A percentile compares a stretch with the other conserved stretches of the same genome.
Conservation (phyloP, 495 filamentous ascomycete species). For the Penicillium pulvis region DNA sequence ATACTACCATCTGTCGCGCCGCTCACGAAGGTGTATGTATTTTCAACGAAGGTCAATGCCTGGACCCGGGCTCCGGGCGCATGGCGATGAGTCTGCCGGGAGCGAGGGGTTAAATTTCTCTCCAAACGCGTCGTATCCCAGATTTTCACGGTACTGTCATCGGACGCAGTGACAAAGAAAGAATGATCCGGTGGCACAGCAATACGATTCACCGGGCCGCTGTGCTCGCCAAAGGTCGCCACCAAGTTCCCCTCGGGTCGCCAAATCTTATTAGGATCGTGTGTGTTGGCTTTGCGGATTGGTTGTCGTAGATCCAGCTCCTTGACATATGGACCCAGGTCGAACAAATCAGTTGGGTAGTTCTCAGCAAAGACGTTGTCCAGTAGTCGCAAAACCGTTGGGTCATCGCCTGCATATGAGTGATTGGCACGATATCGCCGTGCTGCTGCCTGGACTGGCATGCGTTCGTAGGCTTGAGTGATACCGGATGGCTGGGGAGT, state of each 20-base stretch:
- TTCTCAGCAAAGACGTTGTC: conserved; percentile 89
- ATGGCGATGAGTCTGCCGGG: conserved; percentile 85
- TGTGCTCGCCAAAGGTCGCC: conserved; percentile 87
- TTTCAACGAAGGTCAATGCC: conserved; percentile 85
- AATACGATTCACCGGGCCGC: conserved; percentile 77
- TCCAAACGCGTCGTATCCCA: conserved; percentile 93
- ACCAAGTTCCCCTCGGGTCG: conserved; percentile 81
- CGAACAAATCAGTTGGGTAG: conserved; percentile 73
- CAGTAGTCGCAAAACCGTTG: conserved; percentile 79
- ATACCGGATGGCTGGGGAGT: conserved; percentile 32
- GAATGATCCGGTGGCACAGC: conserved; percentile 84
- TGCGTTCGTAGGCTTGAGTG: conserved; percentile 36
- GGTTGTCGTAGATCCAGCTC: conserved; percentile 64
- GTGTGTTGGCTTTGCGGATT: conserved; percentile 59
- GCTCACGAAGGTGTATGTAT: conserved; percentile 90
- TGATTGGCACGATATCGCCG: conserved; percentile 56
- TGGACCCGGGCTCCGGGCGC: conserved; percentile 69
- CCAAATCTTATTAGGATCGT: conserved; percentile 63
- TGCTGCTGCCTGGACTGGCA: conserved; percentile 18
- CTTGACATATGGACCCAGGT: conserved; percentile 77
- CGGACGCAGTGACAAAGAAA: conserved; percentile 92
- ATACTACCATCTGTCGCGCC: conserved; percentile 89
- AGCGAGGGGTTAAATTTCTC: conserved; percentile 81
- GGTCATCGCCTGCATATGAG: conserved; percentile 86
- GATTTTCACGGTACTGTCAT: conserved; percentile 88